Base-by-base conservation (phyloP, 306 rosid species). In the Gynostemma pentaphyllum region DNA sequence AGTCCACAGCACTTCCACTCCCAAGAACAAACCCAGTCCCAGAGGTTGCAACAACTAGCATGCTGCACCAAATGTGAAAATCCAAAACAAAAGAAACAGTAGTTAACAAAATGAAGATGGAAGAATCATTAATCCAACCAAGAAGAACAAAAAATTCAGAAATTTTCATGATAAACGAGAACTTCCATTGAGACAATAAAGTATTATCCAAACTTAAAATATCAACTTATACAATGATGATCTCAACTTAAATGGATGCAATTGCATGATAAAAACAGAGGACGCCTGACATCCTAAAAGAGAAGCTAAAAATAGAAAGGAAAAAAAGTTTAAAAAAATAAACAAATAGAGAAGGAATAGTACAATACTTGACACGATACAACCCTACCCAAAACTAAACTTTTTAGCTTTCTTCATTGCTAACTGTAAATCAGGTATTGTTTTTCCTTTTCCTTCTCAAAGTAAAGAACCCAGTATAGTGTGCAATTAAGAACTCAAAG, bases 21-120 rank as follows among this genome's bases (percentile, higher is more conserved):
- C 96, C 98, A 19, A 92, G 82, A 62, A 92, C 87, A 78, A 80
- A 92, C 40, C 98, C 96, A 63, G 96, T 88, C 66, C 98, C 96
- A 47, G 98, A 86, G 29, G 98, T 92, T 42, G 98, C 96, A 56
- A 88, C 96, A 27, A 92, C 98, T 61, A 92, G 81, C 88, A 92
- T 76, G 72, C 98, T 88, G 80, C 18, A 83, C 50, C 44, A 22
- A 44, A 66, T n/a, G 23, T 24, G 39, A 24, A 41, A 36, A 45
- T 18, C 37, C 51, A 0, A 55, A 15, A 55, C 62, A 48, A 29
- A 1, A 18, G 19, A 66, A 30, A 46, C 66, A 37, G 37, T 22
- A 71, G 34, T 42, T 51, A 28, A 16, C 2, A 45, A 55, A 67
- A 7, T 28, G 48, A 67, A 49, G 50, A 22, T 37, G 64, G 34